Base-by-base conservation (phyloP, 2,329 filamentous ascomycete species). In the Penicillium brevicompactum region DNA sequence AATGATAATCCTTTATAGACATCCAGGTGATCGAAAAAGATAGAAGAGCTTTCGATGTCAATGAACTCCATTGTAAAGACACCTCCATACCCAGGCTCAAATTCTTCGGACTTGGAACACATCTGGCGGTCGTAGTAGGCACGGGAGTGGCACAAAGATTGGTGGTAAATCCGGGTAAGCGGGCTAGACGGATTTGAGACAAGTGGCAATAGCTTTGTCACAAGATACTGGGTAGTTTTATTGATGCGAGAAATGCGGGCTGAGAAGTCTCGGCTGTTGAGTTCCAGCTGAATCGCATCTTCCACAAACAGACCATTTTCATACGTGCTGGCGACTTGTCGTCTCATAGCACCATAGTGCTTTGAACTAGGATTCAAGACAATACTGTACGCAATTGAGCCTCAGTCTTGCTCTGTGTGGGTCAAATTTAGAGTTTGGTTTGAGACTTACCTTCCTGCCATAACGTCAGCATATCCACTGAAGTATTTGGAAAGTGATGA, bases 401-500 rank as follows among this genome's bases (percentile, higher is more conserved):
- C 7, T n/a, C 7, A 45, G 22, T 30, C 22, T 24, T 14, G 13
- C 21, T 31, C 11, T 30, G 4, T 7, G 5, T 31, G 13, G 13
- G 24, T 4, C 7, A 9, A 6, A 9, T 16, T 14, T n/a, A 30
- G 5, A 5, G 3, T 3, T 7, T 31, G 13, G 34, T 2, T 7
- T 37, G 13, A 7, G 6, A n/a, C 42, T 45, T 51, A 49, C 77
- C 79, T n/a, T 7, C 79, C 83, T 32, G 73, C 82, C 73, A 85
- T 79, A 46, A 82, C 79, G 64, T 87, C 77, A 21, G 82, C 76
- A 56, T 79, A 79, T 14, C 84, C 84, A 56, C 73, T 83, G 63
- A 87, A 86, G 1, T 77, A 76, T 67, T 86, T 86, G n/a, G 82
- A 85, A 14, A 85, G 72, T 22, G 78, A 81, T 0, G 80, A 80